Evolutionary conservation across 257 asterid genomes (phyloP).

Genomic region (Parsonsia alboflavescens): DNA sequence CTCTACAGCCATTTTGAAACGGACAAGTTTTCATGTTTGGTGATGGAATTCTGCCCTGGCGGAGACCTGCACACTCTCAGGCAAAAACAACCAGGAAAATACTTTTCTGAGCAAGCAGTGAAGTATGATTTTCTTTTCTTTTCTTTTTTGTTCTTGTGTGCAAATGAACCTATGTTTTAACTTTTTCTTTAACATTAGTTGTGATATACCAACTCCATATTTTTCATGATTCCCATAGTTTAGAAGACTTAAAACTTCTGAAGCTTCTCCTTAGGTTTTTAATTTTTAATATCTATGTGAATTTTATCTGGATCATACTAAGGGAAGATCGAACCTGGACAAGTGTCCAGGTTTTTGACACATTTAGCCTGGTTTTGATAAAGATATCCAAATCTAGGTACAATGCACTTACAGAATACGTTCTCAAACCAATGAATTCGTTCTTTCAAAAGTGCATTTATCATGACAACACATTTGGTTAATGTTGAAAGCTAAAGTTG

Average conservation of each 20-base stretch:
- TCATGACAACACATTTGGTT: no score
- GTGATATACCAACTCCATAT: no score
- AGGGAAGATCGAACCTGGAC: neutral
- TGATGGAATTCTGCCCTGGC: constrained; percentile 84
- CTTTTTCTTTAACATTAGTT: neutral
- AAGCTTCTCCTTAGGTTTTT: neutral
- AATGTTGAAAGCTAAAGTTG: no score
- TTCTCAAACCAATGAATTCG: no score
- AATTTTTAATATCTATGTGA: neutral
- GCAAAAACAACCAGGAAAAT: constrained; percentile 67
- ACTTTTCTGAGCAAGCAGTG: constrained; percentile 69
- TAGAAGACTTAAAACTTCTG: neutral
- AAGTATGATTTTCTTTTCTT: constrained; percentile 33
- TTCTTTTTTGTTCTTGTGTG: neutral
- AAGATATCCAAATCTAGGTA: no score
- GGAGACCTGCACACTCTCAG: constrained; percentile 69
- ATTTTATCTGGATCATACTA: neutral
- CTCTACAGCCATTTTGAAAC: constrained; percentile 71
- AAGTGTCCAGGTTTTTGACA: no score
- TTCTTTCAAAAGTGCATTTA: no score
- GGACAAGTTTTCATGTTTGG: constrained; percentile 63
- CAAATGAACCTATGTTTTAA: neutral
- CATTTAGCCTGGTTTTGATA: no score
- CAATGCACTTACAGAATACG: no score
- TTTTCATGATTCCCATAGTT: no score